phyloP scores from a whole-genome alignment of 768 basidiomycete genomes.

The Xerocomellus intermedius region DNA sequence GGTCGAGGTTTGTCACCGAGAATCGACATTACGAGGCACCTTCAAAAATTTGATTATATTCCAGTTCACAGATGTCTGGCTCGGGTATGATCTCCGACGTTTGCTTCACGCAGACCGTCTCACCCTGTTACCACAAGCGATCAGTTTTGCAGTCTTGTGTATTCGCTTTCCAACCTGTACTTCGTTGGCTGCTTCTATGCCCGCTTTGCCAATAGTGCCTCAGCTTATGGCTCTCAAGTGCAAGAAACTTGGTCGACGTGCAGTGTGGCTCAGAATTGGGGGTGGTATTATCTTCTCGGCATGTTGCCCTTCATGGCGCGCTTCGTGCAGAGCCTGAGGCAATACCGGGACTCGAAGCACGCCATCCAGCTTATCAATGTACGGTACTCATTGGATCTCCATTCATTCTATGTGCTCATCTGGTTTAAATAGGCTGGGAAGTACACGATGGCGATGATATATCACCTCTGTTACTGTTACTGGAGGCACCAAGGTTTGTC shows the following conservation, averaged over 20 bases:
- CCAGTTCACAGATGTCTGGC: slow-evolving; percentile 87
- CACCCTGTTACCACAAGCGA: slow-evolving; percentile 46
- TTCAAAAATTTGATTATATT: slow-evolving; percentile 4
- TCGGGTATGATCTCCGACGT: slow-evolving; percentile 54
- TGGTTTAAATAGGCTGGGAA: slow-evolving; percentile 68
- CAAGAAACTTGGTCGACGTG: slow-evolving; percentile 44
- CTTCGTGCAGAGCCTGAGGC: slow-evolving; percentile 80
- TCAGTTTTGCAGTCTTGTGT: slow-evolving; percentile 78
- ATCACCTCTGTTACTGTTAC: slow-evolving; percentile 64
- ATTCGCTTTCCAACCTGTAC: slow-evolving; percentile 70
- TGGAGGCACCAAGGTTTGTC: slow-evolving; percentile 69
- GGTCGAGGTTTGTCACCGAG: slow-evolving; percentile 60
- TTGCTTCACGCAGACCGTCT: not conserved
- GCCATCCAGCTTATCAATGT: slow-evolving; percentile 87
- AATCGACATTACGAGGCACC: not conserved
- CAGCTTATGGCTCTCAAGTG: slow-evolving; percentile 33
- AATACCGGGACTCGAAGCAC: slow-evolving; percentile 75
- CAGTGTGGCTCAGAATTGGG: slow-evolving; percentile 53
- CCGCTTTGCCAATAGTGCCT: slow-evolving; percentile 1
- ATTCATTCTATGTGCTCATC: not conserved
- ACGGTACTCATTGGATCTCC: slow-evolving; percentile 18
- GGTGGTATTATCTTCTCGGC: slow-evolving; percentile 54
- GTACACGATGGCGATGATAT: slow-evolving; percentile 65
- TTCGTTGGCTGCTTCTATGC: slow-evolving; percentile 75
- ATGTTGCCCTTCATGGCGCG: slow-evolving; percentile 73